These are phyloP conservation scores for Huntiella savannae DNA, from an alignment of 2,329 filamentous ascomycete species.

Conservation along the genomic window DNA sequence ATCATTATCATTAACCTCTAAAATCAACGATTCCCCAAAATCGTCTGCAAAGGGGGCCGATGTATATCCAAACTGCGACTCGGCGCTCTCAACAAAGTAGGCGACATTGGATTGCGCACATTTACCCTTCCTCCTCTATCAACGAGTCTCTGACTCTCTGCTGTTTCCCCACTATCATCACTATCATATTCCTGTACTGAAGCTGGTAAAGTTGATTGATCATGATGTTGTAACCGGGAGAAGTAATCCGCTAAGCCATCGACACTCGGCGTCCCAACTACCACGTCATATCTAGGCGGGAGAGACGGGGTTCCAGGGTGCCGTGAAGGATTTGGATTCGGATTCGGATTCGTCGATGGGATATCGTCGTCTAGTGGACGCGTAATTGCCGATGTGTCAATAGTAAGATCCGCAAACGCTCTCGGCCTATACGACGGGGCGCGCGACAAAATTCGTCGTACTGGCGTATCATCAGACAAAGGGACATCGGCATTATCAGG, in stretches of 20 bases:
- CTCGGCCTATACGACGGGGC: constrained; percentile 77
- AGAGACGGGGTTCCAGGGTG: constrained; percentile 46
- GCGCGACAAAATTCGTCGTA: constrained; percentile 36
- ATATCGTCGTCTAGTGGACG: constrained; percentile 18
- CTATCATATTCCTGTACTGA: constrained; percentile 21
- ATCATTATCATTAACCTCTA: constrained; percentile 4
- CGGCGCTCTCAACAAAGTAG: constrained; percentile 31
- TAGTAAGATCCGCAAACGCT: constrained; percentile 48
- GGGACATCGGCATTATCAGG: not conserved
- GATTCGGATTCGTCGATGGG: constrained; percentile 13
- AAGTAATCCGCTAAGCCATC: constrained; percentile 74
- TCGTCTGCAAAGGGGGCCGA: constrained; percentile 21
- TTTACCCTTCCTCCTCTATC: constrained; percentile 37
- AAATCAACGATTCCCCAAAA: constrained; percentile 16
- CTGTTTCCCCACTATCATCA: constrained; percentile 16
- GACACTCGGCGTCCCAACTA: constrained; percentile 50
- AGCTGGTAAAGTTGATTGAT: constrained; percentile 20
- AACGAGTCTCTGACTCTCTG: constrained; percentile 27
- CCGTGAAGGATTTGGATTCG: constrained; percentile 62
- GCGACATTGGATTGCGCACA: constrained; percentile 36
- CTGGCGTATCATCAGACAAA: not conserved
- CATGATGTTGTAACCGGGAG: constrained; percentile 54
- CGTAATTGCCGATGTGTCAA: constrained; percentile 13
- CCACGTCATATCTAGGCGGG: constrained; percentile 56
- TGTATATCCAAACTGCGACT: constrained; percentile 38